Conservation (phyloP, 495 filamentous ascomycete species). For the Neurospora discreta region DNA sequence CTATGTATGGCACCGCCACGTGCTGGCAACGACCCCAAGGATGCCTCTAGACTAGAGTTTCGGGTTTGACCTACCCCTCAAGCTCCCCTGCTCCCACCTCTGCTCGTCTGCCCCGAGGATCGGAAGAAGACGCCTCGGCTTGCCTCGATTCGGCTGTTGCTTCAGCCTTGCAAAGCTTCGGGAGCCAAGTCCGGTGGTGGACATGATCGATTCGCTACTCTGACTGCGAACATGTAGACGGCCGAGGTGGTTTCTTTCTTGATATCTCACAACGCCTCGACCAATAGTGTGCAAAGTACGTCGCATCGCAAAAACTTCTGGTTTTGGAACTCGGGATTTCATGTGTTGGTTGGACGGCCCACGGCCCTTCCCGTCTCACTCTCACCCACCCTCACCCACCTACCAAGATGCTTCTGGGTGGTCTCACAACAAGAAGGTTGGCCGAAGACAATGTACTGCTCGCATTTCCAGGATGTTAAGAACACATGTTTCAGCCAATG, state of each 20-base stretch:
- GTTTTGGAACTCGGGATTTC: not conserved
- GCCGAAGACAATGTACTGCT: not conserved
- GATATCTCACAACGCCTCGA: not conserved
- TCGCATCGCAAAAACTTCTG: not conserved
- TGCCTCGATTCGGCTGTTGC: not conserved
- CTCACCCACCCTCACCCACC: not conserved
- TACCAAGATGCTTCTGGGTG: not conserved
- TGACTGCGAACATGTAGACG: not conserved
- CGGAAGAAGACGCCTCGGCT: not conserved
- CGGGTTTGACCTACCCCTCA: not conserved
- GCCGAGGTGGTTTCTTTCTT: not conserved
- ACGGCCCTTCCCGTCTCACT: not conserved
- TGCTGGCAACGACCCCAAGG: not conserved
- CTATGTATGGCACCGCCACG: not conserved
- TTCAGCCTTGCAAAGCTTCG: not conserved
- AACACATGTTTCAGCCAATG: not conserved
- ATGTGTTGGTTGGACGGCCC: not conserved
- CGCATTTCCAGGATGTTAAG: not conserved
- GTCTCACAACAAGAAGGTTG: not conserved
- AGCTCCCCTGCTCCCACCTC: not conserved
- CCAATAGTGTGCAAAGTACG: not conserved
- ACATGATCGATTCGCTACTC: not conserved
- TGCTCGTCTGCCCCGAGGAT: not conserved
- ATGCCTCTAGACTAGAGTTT: not conserved
- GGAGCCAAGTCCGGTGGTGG: not conserved